Conservation (phyloP, 2,329 filamentous ascomycete species). For the Talaromyces sp. region DNA sequence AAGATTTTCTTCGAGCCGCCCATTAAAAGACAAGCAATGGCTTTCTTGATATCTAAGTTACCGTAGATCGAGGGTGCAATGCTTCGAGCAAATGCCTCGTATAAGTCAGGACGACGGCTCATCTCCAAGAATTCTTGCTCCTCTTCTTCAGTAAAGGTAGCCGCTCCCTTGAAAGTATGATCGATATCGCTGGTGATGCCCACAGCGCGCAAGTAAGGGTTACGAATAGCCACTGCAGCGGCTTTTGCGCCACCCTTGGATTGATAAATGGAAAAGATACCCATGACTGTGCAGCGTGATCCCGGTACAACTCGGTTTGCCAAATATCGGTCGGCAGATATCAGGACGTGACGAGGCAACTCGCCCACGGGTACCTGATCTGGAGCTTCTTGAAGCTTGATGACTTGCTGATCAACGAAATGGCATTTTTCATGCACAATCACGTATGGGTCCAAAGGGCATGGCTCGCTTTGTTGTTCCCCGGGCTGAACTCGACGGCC, state of each 20-base stretch:
- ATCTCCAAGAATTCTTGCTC: constrained; percentile 94
- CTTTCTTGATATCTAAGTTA: constrained; percentile 93
- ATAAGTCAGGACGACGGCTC: constrained; percentile 86
- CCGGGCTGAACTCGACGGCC: constrained; percentile 54
- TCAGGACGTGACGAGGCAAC: constrained; percentile 85
- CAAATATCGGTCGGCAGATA: constrained; percentile 93
- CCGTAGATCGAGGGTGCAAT: constrained; percentile 98
- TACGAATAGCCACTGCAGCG: constrained; percentile 87
- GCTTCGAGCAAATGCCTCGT: constrained; percentile 80
- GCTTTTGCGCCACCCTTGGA: constrained; percentile 79
- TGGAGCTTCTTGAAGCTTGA: constrained; percentile 95
- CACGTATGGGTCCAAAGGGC: constrained; percentile 91
- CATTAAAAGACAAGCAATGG: constrained; percentile 86
- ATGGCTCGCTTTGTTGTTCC: constrained; percentile 66
- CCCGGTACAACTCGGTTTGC: constrained; percentile 95
- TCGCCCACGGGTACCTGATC: constrained; percentile 97
- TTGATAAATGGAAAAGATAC: constrained; percentile 97
- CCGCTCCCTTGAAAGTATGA: constrained; percentile 77
- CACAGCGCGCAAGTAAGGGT: constrained; percentile 87
- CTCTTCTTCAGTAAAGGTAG: constrained; percentile 86
- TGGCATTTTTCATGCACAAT: constrained; percentile 89
- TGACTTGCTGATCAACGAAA: constrained; percentile 96
- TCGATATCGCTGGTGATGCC: constrained; percentile 89
- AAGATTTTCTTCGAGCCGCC: constrained; percentile 97
- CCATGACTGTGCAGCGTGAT: constrained; percentile 90